Conservation (phyloP, 2,329 filamentous ascomycete genomes). For the Zalaria sp. region DNA sequence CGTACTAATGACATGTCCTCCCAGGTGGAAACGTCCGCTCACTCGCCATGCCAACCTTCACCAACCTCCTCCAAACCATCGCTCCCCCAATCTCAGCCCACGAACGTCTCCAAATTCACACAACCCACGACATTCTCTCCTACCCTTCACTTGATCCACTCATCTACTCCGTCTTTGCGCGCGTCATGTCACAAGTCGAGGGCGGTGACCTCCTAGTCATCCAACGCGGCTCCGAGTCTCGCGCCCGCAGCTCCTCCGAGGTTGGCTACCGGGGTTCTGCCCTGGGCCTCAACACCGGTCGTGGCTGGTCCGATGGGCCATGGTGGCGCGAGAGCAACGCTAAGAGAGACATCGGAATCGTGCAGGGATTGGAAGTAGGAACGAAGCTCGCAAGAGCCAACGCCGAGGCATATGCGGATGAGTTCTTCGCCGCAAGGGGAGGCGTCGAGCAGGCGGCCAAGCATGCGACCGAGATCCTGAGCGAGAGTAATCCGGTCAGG, state of each 20-base stretch:
- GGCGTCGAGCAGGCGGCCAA: slow-evolving; percentile 70
- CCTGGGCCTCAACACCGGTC: slow-evolving; percentile 27
- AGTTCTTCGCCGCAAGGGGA: slow-evolving; percentile 67
- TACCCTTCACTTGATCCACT: slow-evolving; percentile 91
- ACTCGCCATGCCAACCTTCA: slow-evolving; percentile 85
- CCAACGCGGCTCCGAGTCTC: slow-evolving; percentile 79
- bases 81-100: slow-evolving; percentile 94
- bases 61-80: slow-evolving; percentile 85
- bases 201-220: slow-evolving; percentile 89
- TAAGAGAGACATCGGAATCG: slow-evolving; percentile 62
- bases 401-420: slow-evolving; percentile 73
- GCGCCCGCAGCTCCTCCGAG: slow-evolving; percentile 49
- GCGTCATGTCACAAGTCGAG: slow-evolving; percentile 98
- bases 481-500: slow-evolving; percentile 75
- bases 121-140: slow-evolving; percentile 85
- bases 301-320: slow-evolving; percentile 80
- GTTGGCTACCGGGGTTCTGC: slow-evolving; percentile 38
- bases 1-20: slow-evolving; percentile 8
- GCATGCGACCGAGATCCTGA: slow-evolving; percentile 63
- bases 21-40: slow-evolving; percentile 74
- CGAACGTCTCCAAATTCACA: slow-evolving; percentile 92
- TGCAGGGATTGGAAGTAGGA: slow-evolving; percentile 70
- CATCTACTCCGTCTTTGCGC: slow-evolving; percentile 80
- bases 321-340: slow-evolving; percentile 67
- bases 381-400: slow-evolving; percentile 83